Evolutionary conservation across 345 rosid genomes (phyloP).

Genomic region (Lumnitzera racemosa): DNA sequence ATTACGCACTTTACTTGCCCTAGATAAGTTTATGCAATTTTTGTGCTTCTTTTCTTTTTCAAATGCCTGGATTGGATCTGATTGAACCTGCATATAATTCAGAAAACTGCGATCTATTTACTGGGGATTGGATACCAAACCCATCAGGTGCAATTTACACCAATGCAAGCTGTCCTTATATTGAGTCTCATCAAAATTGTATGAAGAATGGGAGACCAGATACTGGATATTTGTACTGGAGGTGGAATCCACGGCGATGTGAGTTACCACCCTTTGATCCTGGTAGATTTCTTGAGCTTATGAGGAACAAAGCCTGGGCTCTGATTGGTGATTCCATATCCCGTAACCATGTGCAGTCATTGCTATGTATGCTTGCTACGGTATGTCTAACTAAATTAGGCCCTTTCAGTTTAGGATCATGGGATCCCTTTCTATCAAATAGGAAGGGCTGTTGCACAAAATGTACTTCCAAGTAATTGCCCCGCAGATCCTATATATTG

Average conservation of each 20-base stretch:
- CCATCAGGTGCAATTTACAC: conserved; percentile 75
- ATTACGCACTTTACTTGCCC: neutral
- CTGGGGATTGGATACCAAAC: conserved; percentile 79
- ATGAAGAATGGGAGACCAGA: conserved; percentile 87
- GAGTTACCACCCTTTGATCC: conserved; percentile 65
- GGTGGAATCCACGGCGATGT: conserved; percentile 79
- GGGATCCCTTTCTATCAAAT: no score
- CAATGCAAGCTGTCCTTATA: conserved; percentile 49
- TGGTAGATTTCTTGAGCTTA: conserved; percentile 49
- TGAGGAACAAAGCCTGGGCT: conserved; percentile 81
- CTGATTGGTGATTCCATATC: conserved; percentile 90
- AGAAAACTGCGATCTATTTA: conserved; percentile 35
- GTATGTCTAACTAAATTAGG: conserved; percentile 29
- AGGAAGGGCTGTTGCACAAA: no score
- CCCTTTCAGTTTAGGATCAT: neutral
- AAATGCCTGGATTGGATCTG: neutral
- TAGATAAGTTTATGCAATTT: neutral
- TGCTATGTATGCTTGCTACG: conserved; percentile 76
- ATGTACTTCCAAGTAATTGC: no score
- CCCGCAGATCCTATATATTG: neutral
- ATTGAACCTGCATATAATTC: neutral
- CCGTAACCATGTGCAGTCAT: conserved; percentile 84
- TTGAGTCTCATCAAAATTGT: conserved; percentile 87
- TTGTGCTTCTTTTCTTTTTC: neutral
- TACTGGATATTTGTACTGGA: conserved; percentile 73